phyloP scores from a whole-genome alignment of 1,139 yeast genomes.

The Suhomyces panamericanus region DNA sequence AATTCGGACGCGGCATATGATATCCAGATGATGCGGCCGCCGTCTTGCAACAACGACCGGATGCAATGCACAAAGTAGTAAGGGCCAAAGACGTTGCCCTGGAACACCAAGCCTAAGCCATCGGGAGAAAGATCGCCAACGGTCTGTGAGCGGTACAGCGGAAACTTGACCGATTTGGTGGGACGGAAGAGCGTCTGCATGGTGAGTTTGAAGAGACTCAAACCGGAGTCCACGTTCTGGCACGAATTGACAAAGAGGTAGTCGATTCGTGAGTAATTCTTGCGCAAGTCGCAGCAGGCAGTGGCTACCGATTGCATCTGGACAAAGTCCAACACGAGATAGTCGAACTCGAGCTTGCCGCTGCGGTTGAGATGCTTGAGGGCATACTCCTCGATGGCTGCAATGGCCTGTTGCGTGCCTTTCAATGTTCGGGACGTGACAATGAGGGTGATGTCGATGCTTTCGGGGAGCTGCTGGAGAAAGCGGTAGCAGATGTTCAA shows the following conservation, averaged over 20 bases:
- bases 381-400: constrained; percentile 54
- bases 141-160: constrained; percentile 77
- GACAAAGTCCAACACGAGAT: constrained; percentile 79
- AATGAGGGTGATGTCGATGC: constrained; percentile 67
- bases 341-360: constrained; percentile 78
- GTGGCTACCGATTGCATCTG: constrained; percentile 80
- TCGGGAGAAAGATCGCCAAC: constrained; percentile 71
- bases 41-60: constrained; percentile 49
- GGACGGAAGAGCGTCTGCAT: constrained; percentile 67
- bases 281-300: constrained; percentile 68
- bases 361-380: constrained; percentile 30
- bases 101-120: constrained; percentile 84
- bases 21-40: constrained; percentile 79
- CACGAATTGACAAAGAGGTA: constrained; percentile 86
- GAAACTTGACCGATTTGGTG: constrained; percentile 77
- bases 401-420: constrained; percentile 76
- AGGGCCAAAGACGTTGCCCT: constrained; percentile 95
- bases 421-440: constrained; percentile 90
- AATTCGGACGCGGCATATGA: constrained; percentile 79
- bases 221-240: constrained; percentile 81
- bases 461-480: constrained; percentile 54
- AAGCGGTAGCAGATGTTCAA: constrained; percentile 79
- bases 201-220: constrained; percentile 78
- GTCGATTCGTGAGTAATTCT: constrained; percentile 66
- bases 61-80: constrained; percentile 74